Evolutionary conservation across 345 rosid genomes (phyloP).

Genomic region (Populus alba): DNA sequence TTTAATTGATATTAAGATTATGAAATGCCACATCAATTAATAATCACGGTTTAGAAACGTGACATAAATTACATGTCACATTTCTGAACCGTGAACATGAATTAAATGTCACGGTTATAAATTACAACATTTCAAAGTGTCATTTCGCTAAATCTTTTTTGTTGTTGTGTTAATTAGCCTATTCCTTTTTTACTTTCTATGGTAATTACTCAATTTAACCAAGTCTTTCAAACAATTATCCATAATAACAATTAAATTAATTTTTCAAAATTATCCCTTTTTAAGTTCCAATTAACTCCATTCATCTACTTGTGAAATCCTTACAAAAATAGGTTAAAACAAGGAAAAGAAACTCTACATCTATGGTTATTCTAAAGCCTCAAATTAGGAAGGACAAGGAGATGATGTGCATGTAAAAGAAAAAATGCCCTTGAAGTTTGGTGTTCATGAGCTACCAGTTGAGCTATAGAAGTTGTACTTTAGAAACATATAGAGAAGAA

Average conservation of each 20-base stretch:
- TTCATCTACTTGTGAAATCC: background rate
- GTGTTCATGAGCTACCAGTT: background rate
- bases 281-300: background rate
- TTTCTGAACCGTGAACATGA: rapidly evolving
- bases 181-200: background rate
- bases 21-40: too few species aligned
- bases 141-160: too few species aligned
- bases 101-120: too few species aligned
- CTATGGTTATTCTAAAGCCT: background rate
- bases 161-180: background rate
- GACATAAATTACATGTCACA: too few species aligned
- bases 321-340: background rate
- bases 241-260: background rate
- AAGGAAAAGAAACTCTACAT: background rate
- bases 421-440: background rate
- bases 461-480: background rate
- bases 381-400: background rate
- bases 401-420: background rate
- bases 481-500: background rate
- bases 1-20: too few species aligned
- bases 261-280: background rate
- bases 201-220: background rate
- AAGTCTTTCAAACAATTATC: background rate
- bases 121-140: too few species aligned
- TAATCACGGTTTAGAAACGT: too few species aligned